phyloP scores from a whole-genome alignment of 2,329 filamentous ascomycete genomes.

The Nannizziopsis barbatae region DNA sequence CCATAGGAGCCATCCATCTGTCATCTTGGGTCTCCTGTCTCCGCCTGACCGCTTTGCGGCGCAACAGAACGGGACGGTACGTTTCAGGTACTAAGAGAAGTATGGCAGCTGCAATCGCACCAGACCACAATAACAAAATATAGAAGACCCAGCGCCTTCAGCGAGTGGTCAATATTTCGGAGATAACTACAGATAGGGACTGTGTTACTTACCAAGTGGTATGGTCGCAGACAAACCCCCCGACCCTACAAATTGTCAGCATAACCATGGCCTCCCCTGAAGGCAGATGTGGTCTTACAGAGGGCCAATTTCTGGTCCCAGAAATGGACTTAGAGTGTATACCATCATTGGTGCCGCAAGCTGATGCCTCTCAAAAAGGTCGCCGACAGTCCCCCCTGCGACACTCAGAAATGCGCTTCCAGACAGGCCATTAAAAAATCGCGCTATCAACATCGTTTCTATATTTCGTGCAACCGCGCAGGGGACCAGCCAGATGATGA shows the following conservation, averaged over 20 bases:
- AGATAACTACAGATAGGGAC: not conserved
- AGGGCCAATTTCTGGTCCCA: slow-evolving; percentile 47
- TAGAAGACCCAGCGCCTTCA: slow-evolving; percentile 68
- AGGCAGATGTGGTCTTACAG: slow-evolving; percentile 26
- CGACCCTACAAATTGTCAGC: slow-evolving; percentile 37
- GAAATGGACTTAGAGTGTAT: slow-evolving; percentile 54
- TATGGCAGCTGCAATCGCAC: slow-evolving; percentile 52
- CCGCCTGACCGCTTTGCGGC: slow-evolving; percentile 57
- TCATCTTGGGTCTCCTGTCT: slow-evolving; percentile 68
- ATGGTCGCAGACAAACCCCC: slow-evolving; percentile 73
- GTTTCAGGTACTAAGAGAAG: slow-evolving; percentile 73
- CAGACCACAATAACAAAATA: slow-evolving; percentile 70
- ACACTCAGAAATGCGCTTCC: slow-evolving; percentile 51
- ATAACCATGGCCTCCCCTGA: not conserved
- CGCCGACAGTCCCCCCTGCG: slow-evolving; percentile 74
- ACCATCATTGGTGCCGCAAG: slow-evolving; percentile 75
- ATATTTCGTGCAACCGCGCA: slow-evolving; percentile 73
- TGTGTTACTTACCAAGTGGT: slow-evolving; percentile 45
- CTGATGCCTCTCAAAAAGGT: slow-evolving; percentile 58
- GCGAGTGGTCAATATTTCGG: not conserved
- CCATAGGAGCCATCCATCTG: slow-evolving; percentile 64
- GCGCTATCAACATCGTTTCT: slow-evolving; percentile 62
- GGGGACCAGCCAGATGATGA: slow-evolving; percentile 69
- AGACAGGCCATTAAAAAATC: slow-evolving; percentile 53
- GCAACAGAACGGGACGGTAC: slow-evolving; percentile 58